A percentile compares a stretch with the other conserved stretches of the same genome.
These are phyloP conservation scores for Alternaria solani DNA, from an alignment of 2,329 filamentous ascomycete species.

Conservation along the genomic window DNA sequence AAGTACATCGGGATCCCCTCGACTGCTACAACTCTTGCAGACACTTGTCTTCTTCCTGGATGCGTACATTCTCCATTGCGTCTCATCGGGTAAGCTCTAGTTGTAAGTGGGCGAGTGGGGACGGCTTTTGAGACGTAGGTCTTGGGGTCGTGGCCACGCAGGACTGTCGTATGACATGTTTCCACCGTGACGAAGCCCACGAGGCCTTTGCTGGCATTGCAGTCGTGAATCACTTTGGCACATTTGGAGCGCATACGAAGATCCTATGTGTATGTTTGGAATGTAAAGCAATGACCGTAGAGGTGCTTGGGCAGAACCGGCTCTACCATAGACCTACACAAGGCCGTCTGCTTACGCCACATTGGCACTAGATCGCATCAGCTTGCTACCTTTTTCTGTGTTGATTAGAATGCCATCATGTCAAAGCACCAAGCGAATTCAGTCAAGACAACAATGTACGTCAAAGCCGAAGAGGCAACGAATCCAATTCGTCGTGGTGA, in stretches of 20 bases:
- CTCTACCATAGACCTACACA: neutral
- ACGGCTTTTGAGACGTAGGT: constrained; percentile 12
- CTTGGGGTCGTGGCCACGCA: constrained; percentile 1
- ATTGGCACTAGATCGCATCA: neutral
- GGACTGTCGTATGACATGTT: neutral
- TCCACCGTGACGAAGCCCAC: neutral
- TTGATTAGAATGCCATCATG: too few species aligned
- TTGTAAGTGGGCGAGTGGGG: constrained; percentile 12
- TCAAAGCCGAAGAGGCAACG: constrained; percentile 12
- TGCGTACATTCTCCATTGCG: neutral
- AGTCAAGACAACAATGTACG: neutral
- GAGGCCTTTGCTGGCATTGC: neutral
- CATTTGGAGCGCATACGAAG: neutral
- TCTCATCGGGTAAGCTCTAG: constrained; percentile 1
- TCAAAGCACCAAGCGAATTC: neutral
- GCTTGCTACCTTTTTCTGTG: neutral
- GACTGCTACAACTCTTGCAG: neutral
- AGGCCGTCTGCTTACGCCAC: neutral
- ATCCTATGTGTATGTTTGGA: neutral
- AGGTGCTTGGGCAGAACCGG: neutral
- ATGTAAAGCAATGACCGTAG: neutral
- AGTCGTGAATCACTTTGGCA: neutral
- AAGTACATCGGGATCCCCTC: neutral
- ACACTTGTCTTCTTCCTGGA: constrained; percentile 5
- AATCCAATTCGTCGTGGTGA: constrained; percentile 7